Evolutionary conservation across 177 flowering plant species (phyloP), one percentile per base, ranked within the genome.

Genomic region (Vitis hybrid): DNA sequence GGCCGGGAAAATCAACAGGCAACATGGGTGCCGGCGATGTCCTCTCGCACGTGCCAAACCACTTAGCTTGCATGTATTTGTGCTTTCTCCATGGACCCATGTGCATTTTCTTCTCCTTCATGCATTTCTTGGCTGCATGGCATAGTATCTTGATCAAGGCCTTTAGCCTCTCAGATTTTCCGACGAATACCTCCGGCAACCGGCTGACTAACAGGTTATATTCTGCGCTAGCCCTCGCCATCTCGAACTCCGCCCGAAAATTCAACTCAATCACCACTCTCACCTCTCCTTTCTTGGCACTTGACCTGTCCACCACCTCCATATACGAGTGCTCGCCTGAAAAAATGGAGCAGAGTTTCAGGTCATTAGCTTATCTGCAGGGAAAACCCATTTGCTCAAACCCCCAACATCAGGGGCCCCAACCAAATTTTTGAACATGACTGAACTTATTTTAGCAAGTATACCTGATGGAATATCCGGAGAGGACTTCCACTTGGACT

Each of bases 81-180:
- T 91, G 87, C 79, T 88, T 91, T 68, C 99, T 86, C 99, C 98
- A 93, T 8, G 99, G 98, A 0, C 80, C 97, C 79, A 90, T 71
- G 73, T 95, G 99, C 93, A 95, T 91, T 54, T 90, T 93, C 77
- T 83, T 95, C 76, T 95, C 91, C 76, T 90, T 87, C 94, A 90
- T 88, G 81, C 98, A 90, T 70, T 76, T 86, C 76, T 94, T 92
- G 0, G 91, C 90, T 0, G 96, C 91, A 0, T 75, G 65, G 59
- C 97, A 90, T 59, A 91, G 8, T 7, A 87, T 86, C 82, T 90
- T 90, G 61, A 90, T 80, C 71, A 87, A 5, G 8, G 77, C 75
- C 13, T 66, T 64, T 26, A 94, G 68, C 53, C 97, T 82, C 58
- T 88, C 94, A 0, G 81, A 76, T 71, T 90, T 90, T 8, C 98